Conservation (phyloP, 768 basidiomycete genomes). For the Termitomyces sp. region DNA sequence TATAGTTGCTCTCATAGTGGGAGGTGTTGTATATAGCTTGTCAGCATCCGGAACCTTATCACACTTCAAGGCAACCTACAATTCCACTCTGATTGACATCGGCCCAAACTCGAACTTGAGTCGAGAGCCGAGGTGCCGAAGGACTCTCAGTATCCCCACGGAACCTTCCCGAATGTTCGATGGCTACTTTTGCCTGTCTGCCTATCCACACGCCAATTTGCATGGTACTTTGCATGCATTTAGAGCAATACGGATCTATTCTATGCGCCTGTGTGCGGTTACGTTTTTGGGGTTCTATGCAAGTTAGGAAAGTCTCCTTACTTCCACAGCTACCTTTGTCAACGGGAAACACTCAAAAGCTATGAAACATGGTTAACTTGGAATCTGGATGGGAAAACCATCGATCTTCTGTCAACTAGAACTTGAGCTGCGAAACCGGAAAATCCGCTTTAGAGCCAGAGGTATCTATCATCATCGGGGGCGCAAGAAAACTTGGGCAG, state of each 20-base stretch:
- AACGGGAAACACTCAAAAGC: neutral
- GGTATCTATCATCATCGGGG: neutral
- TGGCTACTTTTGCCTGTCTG: too few species aligned
- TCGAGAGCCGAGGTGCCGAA: too few species aligned
- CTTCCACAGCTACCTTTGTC: neutral
- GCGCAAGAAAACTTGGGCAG: neutral
- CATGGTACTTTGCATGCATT: neutral
- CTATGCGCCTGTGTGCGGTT: neutral
- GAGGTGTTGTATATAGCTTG: too few species aligned
- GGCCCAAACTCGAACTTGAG: too few species aligned
- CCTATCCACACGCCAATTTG: too few species aligned
- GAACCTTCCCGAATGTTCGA: too few species aligned
- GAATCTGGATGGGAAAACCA: neutral
- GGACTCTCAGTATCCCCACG: too few species aligned
- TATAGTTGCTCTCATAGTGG: too few species aligned
- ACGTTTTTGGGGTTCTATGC: neutral
- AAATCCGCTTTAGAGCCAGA: neutral
- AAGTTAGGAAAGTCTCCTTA: neutral
- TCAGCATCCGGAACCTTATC: too few species aligned
- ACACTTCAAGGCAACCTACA: too few species aligned
- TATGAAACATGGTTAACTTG: neutral
- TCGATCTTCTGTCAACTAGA: neutral
- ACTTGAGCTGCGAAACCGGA: neutral
- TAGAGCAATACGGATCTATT: neutral
- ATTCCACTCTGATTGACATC: too few species aligned